These are phyloP conservation scores for Monosporascus sp. DNA, from an alignment of 2,329 filamentous ascomycete genomes.

Conservation along the genomic window DNA sequence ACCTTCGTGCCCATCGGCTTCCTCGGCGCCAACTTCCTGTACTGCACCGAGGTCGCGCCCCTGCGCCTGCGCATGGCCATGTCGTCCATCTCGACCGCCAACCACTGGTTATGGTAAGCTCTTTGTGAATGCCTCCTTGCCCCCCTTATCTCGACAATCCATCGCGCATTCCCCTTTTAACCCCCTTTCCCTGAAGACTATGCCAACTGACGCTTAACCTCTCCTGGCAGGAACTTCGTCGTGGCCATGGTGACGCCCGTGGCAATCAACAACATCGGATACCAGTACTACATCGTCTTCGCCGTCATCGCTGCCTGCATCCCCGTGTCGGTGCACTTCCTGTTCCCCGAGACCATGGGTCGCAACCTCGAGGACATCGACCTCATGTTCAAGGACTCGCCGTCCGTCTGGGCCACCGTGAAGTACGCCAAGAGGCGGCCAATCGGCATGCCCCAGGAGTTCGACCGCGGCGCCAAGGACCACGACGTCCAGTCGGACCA, in stretches of 20 bases:
- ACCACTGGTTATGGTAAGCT: conserved; percentile 43
- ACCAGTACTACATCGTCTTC: conserved; percentile 46
- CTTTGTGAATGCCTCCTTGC: background rate
- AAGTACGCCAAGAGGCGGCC: conserved; percentile 30
- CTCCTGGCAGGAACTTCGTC: conserved; percentile 32
- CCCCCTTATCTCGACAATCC: background rate
- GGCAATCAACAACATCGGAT: conserved; percentile 45
- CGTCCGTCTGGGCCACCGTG: conserved; percentile 30
- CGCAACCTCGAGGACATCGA: conserved; percentile 42
- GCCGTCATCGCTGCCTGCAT: conserved; percentile 40
- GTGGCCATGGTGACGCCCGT: conserved; percentile 39
- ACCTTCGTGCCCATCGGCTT: conserved; percentile 56
- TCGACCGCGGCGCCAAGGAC: conserved; percentile 17
- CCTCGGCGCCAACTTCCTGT: conserved; percentile 54
- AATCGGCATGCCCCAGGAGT: conserved; percentile 26
- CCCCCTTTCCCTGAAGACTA: no score
- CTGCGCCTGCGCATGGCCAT: conserved; percentile 46
- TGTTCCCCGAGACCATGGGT: conserved; percentile 46
- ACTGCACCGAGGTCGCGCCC: conserved; percentile 53
- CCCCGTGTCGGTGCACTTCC: conserved; percentile 37
- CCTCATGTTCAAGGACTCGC: conserved; percentile 36
- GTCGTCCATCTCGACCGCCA: conserved; percentile 50
- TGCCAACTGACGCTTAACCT: background rate
- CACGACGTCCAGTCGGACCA: conserved; percentile 2
- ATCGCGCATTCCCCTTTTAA: no score